A percentile compares a stretch with the other conserved stretches of the same genome.
These are phyloP conservation scores for Capronia americana DNA, from an alignment of 2,329 filamentous ascomycete genomes.

Conservation along the genomic window DNA sequence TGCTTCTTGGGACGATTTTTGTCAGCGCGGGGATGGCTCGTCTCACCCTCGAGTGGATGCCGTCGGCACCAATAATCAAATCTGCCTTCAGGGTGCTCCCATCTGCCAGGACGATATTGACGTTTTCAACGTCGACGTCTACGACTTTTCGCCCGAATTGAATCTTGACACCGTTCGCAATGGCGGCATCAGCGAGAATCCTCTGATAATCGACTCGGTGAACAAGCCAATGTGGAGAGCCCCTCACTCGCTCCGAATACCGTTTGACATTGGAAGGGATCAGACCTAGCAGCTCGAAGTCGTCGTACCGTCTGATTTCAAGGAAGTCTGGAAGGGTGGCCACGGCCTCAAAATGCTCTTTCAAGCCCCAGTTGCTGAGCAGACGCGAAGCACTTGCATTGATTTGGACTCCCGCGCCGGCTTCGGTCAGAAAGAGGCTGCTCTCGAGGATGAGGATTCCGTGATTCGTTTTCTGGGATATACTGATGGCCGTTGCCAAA, in stretches of 20 bases:
- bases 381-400: slow-evolving; percentile 37
- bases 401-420: slow-evolving; percentile 39
- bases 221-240: slow-evolving; percentile 42
- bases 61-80: slow-evolving; percentile 29
- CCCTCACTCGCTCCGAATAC: slow-evolving; percentile 34
- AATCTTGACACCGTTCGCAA: slow-evolving; percentile 31
- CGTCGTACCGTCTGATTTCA: slow-evolving; percentile 47
- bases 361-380: slow-evolving; percentile 31
- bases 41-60: slow-evolving; percentile 20
- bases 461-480: slow-evolving; percentile 37
- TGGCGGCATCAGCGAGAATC: slow-evolving; percentile 41
- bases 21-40: slow-evolving; percentile 6
- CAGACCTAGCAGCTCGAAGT: slow-evolving; percentile 45
- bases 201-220: slow-evolving; percentile 46
- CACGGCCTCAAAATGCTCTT: slow-evolving; percentile 38
- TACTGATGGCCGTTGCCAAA: slow-evolving; percentile 42
- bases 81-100: slow-evolving; percentile 24
- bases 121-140: slow-evolving; percentile 12
- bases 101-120: slow-evolving; percentile 2
- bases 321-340: slow-evolving; percentile 43
- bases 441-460: slow-evolving; percentile 41
- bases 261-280: slow-evolving; percentile 42
- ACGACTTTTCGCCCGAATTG: slow-evolving; percentile 18
- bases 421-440: slow-evolving; percentile 36
- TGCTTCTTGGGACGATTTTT: slow-evolving; percentile 9